Evolutionary conservation across 352 stramenopile genomes (phyloP), one percentile per base, ranked within the genome.

Genomic region (Pythium biforme): DNA sequence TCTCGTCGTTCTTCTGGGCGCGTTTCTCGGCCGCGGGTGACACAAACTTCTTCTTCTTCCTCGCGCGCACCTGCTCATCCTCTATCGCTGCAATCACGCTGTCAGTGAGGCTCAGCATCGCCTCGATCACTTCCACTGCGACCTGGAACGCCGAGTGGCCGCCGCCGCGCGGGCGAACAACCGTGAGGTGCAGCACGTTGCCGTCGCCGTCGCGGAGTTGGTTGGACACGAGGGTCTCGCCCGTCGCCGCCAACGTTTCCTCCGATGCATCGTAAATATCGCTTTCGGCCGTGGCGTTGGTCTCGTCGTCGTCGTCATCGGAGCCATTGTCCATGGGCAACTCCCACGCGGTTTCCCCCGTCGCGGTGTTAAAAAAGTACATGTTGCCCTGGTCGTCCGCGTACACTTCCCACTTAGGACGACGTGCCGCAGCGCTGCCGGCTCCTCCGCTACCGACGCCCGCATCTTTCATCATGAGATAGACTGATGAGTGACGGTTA

Each of bases 281-380:
- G 7, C 34, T 19, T 8, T 56, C 11, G 14, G 12, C 17, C n/a
- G 22, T 43, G 41, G 41, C 7, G 41, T 27, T n/a, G 41, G 1
- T 57, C 23, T 45, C 47, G 5, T 17, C 14, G 40, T 39, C 50
- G 10, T 39, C 50, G 10, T 59, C 47, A n/a, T 72, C 54, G 1
- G 71, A 60, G 17, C 57, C 63, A 12, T 61, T 67, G 37, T 88
- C 77, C 1, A 64, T 52, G 0, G 85, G 85, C 31, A 89, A 59
- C 66, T 88, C 77, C 85, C 85, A 94, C 46, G 81, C 64, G 1
- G 85, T 86, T 59, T 91, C 79, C 14, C 79, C 83, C 2, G 83
- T 86, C 49, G 76, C 4, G 10, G 55, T 75, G 70, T 89, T 91
- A 67, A 80, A 89, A 51, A 90, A 92, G 77, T 91, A 94, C 47